A percentile compares a stretch with the other conserved stretches of the same genome.
These are phyloP conservation scores for Neohortaea acidophila DNA, from an alignment of 495 filamentous ascomycete genomes.

Conservation along the genomic window DNA sequence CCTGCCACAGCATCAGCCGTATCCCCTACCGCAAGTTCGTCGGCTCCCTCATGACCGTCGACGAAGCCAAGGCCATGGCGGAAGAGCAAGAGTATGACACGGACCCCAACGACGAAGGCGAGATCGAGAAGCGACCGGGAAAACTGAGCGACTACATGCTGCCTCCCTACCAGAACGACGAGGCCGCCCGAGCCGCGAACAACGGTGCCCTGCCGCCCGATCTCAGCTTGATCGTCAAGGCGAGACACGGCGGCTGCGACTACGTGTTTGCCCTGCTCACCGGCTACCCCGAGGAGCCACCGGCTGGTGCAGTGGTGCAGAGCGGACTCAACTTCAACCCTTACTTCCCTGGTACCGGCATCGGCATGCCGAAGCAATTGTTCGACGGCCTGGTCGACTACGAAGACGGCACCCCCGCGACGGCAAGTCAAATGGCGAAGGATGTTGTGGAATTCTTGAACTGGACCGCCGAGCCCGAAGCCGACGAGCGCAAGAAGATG, in stretches of 20 bases:
- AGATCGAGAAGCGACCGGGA: conserved; percentile 94
- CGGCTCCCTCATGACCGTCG: conserved; percentile 80
- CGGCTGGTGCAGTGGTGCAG: conserved; percentile 65
- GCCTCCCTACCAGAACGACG: conserved; percentile 91
- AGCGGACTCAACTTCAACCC: conserved; percentile 98
- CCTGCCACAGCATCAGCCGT: conserved; percentile 90
- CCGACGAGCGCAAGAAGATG: conserved; percentile 99
- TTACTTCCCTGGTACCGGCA: conserved; percentile 98
- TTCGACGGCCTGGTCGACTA: conserved; percentile 98
- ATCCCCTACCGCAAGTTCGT: conserved; percentile 89
- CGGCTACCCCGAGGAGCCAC: conserved; percentile 95
- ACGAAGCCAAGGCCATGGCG: conserved; percentile 92
- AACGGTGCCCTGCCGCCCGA: conserved; percentile 94
- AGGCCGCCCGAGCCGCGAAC: conserved; percentile 95
- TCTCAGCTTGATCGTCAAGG: conserved; percentile 96
- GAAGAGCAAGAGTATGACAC: conserved; percentile 98
- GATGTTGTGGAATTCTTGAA: conserved; percentile 97
- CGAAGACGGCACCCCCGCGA: conserved; percentile 88
- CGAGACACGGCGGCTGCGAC: conserved; percentile 90
- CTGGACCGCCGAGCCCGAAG: conserved; percentile 97
- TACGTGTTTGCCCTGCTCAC: conserved; percentile 96
- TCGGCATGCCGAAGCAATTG: conserved; percentile 96
- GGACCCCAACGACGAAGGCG: conserved; percentile 94
- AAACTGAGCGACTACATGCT: conserved; percentile 98
- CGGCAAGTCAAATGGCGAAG: conserved; percentile 98